Percentiles rank a stretch among this genome's conserved stretches.
Conservation (phyloP, 495 filamentous ascomycete species). For the Podospora appendiculata region DNA sequence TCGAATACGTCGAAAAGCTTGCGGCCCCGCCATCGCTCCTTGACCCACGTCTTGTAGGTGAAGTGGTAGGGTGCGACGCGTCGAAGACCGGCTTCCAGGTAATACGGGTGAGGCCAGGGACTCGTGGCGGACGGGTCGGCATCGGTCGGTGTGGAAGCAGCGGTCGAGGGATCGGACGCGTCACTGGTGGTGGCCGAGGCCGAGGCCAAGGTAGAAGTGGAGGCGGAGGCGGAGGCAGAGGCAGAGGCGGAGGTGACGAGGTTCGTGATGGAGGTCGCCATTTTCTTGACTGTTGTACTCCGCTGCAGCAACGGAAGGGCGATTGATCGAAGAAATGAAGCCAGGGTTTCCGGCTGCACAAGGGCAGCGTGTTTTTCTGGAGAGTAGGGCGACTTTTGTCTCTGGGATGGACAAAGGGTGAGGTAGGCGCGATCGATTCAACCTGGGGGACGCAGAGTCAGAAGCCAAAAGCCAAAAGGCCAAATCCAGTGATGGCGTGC, state of each 20-base stretch:
- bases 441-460: too few species aligned
- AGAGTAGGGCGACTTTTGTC: too few species aligned
- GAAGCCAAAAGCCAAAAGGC: too few species aligned
- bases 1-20: conserved; percentile 71
- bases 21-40: conserved; percentile 77
- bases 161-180: not conserved
- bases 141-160: too few species aligned
- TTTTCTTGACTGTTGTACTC: too few species aligned
- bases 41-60: conserved; percentile 91
- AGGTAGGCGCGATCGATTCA: too few species aligned
- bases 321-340: too few species aligned
- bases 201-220: not conserved
- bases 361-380: too few species aligned
- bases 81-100: conserved; percentile 69
- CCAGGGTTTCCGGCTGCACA: too few species aligned
- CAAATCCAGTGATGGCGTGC: not conserved
- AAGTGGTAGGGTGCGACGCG: conserved; percentile 84
- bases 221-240: not conserved
- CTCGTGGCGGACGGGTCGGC: conserved; percentile 11
- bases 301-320: too few species aligned
- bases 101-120: conserved; percentile 65
- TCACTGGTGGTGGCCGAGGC: not conserved
- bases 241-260: not conserved
- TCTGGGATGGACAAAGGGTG: too few species aligned
- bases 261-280: not conserved